Percentiles rank a stretch among this genome's conserved stretches.
phyloP scores from a whole-genome alignment of 805 yeast genomes.

The Tetrapisispora iriomotensis region DNA sequence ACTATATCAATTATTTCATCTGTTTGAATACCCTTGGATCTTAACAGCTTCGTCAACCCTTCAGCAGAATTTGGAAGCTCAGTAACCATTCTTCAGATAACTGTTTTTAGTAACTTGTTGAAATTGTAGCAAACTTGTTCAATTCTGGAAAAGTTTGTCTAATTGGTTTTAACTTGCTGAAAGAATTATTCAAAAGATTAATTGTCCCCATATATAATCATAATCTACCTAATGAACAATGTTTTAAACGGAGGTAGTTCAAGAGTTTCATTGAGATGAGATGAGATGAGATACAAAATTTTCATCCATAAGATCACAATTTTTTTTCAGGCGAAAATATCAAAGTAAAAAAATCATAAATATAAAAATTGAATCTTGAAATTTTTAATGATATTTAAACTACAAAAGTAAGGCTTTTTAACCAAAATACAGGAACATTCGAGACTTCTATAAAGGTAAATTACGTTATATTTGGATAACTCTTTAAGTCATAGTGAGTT shows the following conservation, averaged over 20 bases:
- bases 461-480: no score
- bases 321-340: neutral
- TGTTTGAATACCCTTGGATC: slow-evolving; percentile 42
- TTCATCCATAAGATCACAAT: no score
- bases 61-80: slow-evolving; percentile 31
- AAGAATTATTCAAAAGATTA: neutral
- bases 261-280: no score
- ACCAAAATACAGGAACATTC: no score
- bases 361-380: no score
- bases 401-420: no score
- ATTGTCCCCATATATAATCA: neutral
- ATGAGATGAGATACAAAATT: slow-evolving; percentile 13
- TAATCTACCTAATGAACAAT: neutral
- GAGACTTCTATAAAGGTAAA: no score
- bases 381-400: no score
- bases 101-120: neutral
- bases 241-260: no score
- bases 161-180: no score
- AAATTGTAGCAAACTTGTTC: neutral
- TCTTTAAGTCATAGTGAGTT: no score
- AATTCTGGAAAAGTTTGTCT: neutral
- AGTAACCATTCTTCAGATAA: neutral
- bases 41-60: slow-evolving; percentile 44
- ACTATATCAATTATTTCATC: slow-evolving; percentile 33
- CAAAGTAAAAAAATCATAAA: neutral